A percentile compares a stretch with the other conserved stretches of the same genome.
phyloP scores from a whole-genome alignment of 805 yeast species.

The Torulaspora gathmanii region DNA sequence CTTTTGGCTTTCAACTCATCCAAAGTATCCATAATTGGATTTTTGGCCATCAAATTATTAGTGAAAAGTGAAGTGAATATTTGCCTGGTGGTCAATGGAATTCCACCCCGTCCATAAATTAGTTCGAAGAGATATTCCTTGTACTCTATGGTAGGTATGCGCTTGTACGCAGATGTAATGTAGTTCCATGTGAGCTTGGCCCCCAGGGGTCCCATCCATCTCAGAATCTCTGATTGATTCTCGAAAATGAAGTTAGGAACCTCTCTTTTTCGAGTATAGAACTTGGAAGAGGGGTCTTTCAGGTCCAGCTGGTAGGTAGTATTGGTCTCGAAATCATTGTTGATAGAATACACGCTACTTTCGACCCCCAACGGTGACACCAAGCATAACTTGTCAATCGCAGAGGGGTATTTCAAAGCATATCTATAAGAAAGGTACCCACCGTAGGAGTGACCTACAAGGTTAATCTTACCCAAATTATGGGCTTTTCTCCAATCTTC shows the following conservation, averaged over 20 bases:
- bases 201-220: slow-evolving; percentile 43
- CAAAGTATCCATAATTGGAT: slow-evolving; percentile 61
- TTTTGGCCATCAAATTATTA: slow-evolving; percentile 46
- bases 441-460: slow-evolving; percentile 77
- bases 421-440: slow-evolving; percentile 68
- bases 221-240: slow-evolving; percentile 45
- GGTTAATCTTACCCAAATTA: slow-evolving; percentile 49
- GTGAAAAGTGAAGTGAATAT: slow-evolving; percentile 32
- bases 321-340: slow-evolving; percentile 23
- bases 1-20: slow-evolving; percentile 35
- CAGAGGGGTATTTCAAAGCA: slow-evolving; percentile 52
- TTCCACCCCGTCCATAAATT: slow-evolving; percentile 21
- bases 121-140: slow-evolving; percentile 27
- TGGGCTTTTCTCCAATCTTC: slow-evolving; percentile 59
- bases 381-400: slow-evolving; percentile 51
- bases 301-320: slow-evolving; percentile 32
- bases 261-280: slow-evolving; percentile 26
- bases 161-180: slow-evolving; percentile 30
- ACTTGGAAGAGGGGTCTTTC: slow-evolving; percentile 41
- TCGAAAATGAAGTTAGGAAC: slow-evolving; percentile 34
- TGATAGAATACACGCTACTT: slow-evolving; percentile 56
- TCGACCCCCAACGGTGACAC: slow-evolving; percentile 81
- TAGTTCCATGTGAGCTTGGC: slow-evolving; percentile 36
- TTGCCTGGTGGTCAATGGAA: slow-evolving; percentile 22
- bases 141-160: slow-evolving; percentile 27